These are phyloP conservation scores for Aspergillus sparsus DNA, from an alignment of 495 filamentous ascomycete genomes.

Conservation along the genomic window DNA sequence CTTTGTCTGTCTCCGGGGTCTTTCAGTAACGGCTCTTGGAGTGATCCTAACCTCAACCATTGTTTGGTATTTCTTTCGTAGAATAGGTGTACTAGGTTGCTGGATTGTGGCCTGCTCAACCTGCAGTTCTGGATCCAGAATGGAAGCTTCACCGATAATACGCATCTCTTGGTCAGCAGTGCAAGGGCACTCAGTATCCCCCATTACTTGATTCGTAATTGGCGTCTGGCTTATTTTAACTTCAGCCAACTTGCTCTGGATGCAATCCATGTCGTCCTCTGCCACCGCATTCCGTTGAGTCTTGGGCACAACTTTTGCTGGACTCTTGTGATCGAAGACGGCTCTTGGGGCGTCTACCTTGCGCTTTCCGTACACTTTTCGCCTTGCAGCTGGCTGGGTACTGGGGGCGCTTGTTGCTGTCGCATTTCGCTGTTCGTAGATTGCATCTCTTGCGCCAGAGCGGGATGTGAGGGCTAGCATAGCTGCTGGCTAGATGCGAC, in stretches of 20 bases:
- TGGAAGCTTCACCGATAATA: neutral
- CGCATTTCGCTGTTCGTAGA: constrained; percentile 11
- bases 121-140: neutral
- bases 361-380: constrained; percentile 47
- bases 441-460: constrained; percentile 10
- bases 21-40: constrained; percentile 1
- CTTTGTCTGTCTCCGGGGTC: neutral
- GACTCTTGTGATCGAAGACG: constrained; percentile 45
- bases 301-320: constrained; percentile 23
- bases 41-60: constrained; percentile 41
- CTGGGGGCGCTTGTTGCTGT: constrained; percentile 22
- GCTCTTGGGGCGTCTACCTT: constrained; percentile 43
- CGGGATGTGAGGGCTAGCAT: constrained; percentile 16
- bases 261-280: constrained; percentile 27
- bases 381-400: constrained; percentile 30
- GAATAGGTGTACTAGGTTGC: constrained; percentile 2
- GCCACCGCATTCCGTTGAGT: constrained; percentile 10
- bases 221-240: constrained; percentile 33
- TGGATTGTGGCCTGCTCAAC: constrained; percentile 9
- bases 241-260: constrained; percentile 38
- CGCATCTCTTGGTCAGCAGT: neutral
- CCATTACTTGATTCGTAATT: neutral
- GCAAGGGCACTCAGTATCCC: neutral
- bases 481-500: neutral
- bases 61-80: constrained; percentile 23